Percentiles rank a stretch among this genome's conserved stretches.
Evolutionary conservation across 805 yeast species (phyloP).

Genomic region (Nakazawaea sp.): DNA sequence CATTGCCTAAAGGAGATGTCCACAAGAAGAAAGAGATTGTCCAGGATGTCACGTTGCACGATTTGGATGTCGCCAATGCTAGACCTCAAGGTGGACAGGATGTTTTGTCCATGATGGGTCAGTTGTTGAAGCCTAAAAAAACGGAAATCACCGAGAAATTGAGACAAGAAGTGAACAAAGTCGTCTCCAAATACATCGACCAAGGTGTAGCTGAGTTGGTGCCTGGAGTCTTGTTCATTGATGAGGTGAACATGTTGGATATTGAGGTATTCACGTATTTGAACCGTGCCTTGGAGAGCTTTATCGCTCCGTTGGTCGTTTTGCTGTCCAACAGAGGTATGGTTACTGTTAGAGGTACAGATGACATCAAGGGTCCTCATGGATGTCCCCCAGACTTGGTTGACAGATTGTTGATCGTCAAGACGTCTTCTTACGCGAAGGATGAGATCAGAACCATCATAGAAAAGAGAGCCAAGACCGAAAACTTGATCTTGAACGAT

Average conservation of each 20-base stretch:
- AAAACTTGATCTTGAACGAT: slow-evolving; percentile 54
- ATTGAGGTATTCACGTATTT: slow-evolving; percentile 93
- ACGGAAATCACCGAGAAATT: slow-evolving; percentile 96
- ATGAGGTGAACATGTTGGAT: slow-evolving; percentile 98
- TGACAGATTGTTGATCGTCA: slow-evolving; percentile 85
- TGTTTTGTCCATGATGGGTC: slow-evolving; percentile 94
- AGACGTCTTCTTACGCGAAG: slow-evolving; percentile 81
- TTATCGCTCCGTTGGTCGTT: slow-evolving; percentile 91
- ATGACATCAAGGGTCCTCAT: slow-evolving; percentile 81
- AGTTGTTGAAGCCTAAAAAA: slow-evolving; percentile 89
- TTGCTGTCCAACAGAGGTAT: slow-evolving; percentile 95
- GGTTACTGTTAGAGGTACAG: slow-evolving; percentile 88
- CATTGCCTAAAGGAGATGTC: slow-evolving; percentile 97
- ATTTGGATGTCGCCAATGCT: slow-evolving; percentile 92
- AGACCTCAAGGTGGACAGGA: slow-evolving; percentile 97
- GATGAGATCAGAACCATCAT: slow-evolving; percentile 81
- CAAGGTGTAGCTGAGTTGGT: slow-evolving; percentile 97
- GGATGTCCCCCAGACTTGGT: slow-evolving; percentile 94
- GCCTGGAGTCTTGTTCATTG: slow-evolving; percentile 96
- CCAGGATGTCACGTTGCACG: slow-evolving; percentile 95
- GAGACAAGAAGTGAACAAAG: slow-evolving; percentile 89
- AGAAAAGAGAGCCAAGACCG: slow-evolving; percentile 74
- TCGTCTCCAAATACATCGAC: slow-evolving; percentile 91
- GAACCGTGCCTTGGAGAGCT: slow-evolving; percentile 87
- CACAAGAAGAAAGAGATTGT: slow-evolving; percentile 97